A percentile compares a stretch with the other conserved stretches of the same genome.
phyloP scores from a whole-genome alignment of 176 grass and related monocot species.

The Aegilops speltoides region DNA sequence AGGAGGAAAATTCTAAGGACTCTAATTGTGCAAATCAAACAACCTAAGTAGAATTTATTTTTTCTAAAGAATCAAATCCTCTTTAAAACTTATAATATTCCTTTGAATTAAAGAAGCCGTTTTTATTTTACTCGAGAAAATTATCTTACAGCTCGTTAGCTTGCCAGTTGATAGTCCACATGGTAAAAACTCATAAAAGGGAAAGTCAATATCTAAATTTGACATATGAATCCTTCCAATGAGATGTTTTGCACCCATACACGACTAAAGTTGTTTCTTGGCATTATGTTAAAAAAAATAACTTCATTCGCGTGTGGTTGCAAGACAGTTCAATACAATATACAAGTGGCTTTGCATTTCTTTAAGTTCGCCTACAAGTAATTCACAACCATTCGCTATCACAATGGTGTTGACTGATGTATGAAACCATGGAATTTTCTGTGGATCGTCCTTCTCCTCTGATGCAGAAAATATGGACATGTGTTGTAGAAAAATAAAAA shows the following conservation, averaged over 20 bases:
- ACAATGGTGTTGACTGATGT: not conserved
- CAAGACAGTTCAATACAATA: not conserved
- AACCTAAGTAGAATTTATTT: no score
- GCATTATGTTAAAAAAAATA: not conserved
- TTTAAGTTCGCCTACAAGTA: not conserved
- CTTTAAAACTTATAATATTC: no score
- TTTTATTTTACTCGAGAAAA: not conserved
- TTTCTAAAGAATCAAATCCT: no score
- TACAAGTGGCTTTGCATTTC: conserved; percentile 3
- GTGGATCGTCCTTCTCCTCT: not conserved
- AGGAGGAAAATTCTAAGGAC: no score
- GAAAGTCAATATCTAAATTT: not conserved
- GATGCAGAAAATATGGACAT: not conserved
- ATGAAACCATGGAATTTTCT: not conserved
- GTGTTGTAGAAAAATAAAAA: no score
- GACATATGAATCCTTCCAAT: not conserved
- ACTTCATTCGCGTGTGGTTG: not conserved
- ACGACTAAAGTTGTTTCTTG: no score
- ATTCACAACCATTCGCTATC: not conserved
- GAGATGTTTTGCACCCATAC: not conserved
- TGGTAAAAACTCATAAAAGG: not conserved
- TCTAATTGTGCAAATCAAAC: no score
- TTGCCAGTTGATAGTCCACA: not conserved
- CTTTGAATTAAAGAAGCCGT: no score
- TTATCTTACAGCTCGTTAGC: not conserved